Percentiles rank a stretch among this genome's conserved stretches.
Conservation (phyloP, 2,329 filamentous ascomycete species). For the Elsinoe fawcettii region DNA sequence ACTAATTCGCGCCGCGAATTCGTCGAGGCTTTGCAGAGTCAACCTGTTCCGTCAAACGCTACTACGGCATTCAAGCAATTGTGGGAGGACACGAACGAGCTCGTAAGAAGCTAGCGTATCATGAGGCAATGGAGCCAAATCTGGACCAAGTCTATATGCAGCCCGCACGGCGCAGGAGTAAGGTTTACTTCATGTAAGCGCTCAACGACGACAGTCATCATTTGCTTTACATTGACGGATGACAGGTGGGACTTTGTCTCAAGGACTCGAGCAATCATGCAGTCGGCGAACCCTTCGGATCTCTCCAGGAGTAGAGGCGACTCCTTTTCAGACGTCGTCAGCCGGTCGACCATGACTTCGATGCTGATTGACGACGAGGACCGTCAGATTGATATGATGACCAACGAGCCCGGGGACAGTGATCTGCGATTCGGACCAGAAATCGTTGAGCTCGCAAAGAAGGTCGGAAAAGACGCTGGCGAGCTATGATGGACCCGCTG, state of each 20-base stretch:
- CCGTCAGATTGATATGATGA: slow-evolving; percentile 11
- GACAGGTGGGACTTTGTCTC: slow-evolving; percentile 8
- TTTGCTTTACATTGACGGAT: neutral
- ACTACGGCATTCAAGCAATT: slow-evolving; percentile 5
- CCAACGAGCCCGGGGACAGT: slow-evolving; percentile 7
- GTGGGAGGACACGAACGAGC: slow-evolving; percentile 11
- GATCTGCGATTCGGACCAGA: neutral
- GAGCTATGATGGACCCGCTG: neutral
- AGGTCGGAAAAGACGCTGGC: neutral
- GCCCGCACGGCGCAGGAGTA: slow-evolving; percentile 3
- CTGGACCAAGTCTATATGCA: neutral
- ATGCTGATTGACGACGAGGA: slow-evolving; percentile 12
- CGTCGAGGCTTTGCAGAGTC: neutral
- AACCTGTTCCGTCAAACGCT: slow-evolving; percentile 1
- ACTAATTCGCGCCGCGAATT: neutral
- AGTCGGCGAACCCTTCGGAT: neutral
- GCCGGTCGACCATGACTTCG: slow-evolving; percentile 7
- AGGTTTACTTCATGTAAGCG: slow-evolving; percentile 12
- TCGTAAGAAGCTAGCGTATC: slow-evolving; percentile 8
- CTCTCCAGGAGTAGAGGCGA: neutral
- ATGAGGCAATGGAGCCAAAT: slow-evolving; percentile 8
- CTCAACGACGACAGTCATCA: neutral
- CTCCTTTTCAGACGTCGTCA: neutral
- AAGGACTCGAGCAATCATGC: slow-evolving; percentile 2
- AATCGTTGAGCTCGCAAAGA: slow-evolving; percentile 3